Evolutionary conservation across 2,329 filamentous ascomycete genomes (phyloP).

Genomic region (Nannizziopsis barbatae): DNA sequence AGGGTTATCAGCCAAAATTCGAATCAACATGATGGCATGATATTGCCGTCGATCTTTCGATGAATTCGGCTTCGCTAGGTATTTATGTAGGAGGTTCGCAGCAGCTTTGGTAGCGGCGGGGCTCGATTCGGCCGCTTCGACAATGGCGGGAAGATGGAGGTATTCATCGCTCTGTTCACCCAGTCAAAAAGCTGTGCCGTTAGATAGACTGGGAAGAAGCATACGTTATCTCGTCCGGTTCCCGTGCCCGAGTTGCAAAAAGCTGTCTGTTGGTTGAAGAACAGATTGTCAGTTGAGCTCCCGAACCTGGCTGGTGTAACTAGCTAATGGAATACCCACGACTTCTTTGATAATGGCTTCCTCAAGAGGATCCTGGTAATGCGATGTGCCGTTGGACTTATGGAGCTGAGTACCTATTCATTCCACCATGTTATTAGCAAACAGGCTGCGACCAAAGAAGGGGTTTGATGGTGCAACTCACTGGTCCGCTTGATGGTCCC

Average conservation of each 20-base stretch:
- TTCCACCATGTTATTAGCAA: neutral
- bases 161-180: slow-evolving; percentile 66
- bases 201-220: too few species aligned
- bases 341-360: slow-evolving; percentile 32
- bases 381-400: slow-evolving; percentile 14
- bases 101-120: slow-evolving; percentile 73
- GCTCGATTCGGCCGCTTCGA: slow-evolving; percentile 88
- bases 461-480: slow-evolving; percentile 16
- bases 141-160: slow-evolving; percentile 81
- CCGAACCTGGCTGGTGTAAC: neutral
- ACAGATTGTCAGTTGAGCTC: neutral
- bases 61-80: slow-evolving; percentile 60
- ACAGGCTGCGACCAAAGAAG: neutral
- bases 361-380: slow-evolving; percentile 31
- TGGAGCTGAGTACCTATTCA: slow-evolving; percentile 2
- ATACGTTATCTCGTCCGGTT: neutral
- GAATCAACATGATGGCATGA: slow-evolving; percentile 89
- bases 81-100: slow-evolving; percentile 70
- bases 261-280: slow-evolving; percentile 44
- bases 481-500: slow-evolving; percentile 26
- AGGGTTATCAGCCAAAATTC: slow-evolving; percentile 86
- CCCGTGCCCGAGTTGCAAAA: slow-evolving; percentile 66
- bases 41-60: slow-evolving; percentile 65
- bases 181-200: too few species aligned
- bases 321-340: slow-evolving; percentile 21